A percentile compares a stretch with the other conserved stretches of the same genome.
Evolutionary conservation across 2,329 filamentous ascomycete genomes (phyloP).

Genomic region (Neofusicoccum sp.): DNA sequence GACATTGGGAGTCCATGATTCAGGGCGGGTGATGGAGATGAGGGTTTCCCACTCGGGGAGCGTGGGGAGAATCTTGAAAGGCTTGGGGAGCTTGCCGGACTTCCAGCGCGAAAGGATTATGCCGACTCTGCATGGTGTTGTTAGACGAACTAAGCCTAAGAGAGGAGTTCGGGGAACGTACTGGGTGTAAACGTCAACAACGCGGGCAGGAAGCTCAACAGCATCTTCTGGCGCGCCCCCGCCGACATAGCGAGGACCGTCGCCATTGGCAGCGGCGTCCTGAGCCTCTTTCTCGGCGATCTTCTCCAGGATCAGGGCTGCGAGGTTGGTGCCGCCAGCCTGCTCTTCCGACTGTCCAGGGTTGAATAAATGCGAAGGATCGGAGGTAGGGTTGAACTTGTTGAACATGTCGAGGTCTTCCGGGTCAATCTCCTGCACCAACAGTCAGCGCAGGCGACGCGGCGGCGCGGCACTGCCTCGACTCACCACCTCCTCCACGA

Average conservation of each 20-base stretch:
- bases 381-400: conserved; percentile 78
- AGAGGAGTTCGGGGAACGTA: conserved; percentile 36
- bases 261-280: conserved; percentile 28
- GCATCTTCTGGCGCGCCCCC: conserved; percentile 72
- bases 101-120: conserved; percentile 90
- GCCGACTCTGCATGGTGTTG: conserved; percentile 63
- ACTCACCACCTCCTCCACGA: conserved; percentile 31
- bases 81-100: conserved; percentile 94
- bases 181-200: conserved; percentile 93
- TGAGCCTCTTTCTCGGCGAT: conserved; percentile 85
- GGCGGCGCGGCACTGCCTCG: neutral
- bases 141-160: conserved; percentile 17
- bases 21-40: conserved; percentile 79
- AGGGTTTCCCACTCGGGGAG: conserved; percentile 92
- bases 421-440: conserved; percentile 73
- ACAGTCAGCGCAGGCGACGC: neutral
- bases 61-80: conserved; percentile 94
- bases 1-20: conserved; percentile 76
- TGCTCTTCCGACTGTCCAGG: conserved; percentile 52
- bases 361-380: conserved; percentile 64
- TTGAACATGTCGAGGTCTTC: conserved; percentile 89
- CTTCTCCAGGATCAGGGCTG: conserved; percentile 90
- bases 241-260: conserved; percentile 44
- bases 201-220: conserved; percentile 84
- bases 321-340: conserved; percentile 70